Percentiles rank a stretch among this genome's conserved stretches.
phyloP scores from a whole-genome alignment of 176 grass and related monocot species.

The Aegilops speltoides region DNA sequence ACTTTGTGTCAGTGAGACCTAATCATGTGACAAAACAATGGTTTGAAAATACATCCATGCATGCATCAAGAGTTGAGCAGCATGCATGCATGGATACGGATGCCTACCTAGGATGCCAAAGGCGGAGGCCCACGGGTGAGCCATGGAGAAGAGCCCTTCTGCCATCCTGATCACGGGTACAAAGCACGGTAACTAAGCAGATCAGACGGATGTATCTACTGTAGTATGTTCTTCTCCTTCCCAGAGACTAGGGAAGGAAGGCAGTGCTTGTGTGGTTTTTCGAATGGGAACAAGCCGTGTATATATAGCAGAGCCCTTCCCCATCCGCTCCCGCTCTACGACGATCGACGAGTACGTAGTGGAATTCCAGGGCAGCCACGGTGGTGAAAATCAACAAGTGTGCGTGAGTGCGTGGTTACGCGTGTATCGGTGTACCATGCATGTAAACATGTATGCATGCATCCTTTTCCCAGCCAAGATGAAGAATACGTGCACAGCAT shows the following conservation, averaged over 20 bases:
- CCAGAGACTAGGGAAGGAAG: not conserved
- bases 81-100: not conserved
- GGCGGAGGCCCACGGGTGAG: constrained; percentile 61
- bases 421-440: not conserved
- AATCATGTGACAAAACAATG: not conserved
- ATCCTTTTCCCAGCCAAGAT: not conserved
- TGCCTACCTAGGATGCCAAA: constrained; percentile 76
- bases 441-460: not conserved
- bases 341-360: not conserved
- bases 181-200: not conserved
- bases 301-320: constrained; percentile 27
- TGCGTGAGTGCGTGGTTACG: not conserved
- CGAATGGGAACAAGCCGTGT: not conserved
- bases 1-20: not conserved
- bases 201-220: not conserved
- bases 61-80: not conserved
- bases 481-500: not conserved
- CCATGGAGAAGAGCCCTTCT: constrained; percentile 57
- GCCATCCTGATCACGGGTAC: constrained; percentile 19
- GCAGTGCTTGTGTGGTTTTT: constrained; percentile 24
- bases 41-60: not conserved
- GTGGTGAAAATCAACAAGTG: not conserved
- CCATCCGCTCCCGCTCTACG: no score
- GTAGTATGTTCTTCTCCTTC: constrained; percentile 23
- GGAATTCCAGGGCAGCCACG: not conserved